phyloP scores from a whole-genome alignment of 768 basidiomycete genomes.

The Tulasnella sp. region DNA sequence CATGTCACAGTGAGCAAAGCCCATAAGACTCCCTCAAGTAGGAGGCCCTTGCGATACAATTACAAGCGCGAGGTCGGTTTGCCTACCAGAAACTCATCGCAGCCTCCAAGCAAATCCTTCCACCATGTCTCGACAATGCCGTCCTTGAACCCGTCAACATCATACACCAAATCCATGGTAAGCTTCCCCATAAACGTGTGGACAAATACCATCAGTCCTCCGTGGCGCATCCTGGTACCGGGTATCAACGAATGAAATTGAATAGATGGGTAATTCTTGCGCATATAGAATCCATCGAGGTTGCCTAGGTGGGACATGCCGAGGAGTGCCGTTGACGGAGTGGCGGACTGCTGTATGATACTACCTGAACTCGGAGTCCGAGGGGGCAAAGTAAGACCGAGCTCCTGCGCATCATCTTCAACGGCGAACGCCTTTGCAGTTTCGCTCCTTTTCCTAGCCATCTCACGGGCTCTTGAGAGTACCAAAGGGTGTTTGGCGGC shows the following conservation, averaged over 20 bases:
- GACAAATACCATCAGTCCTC: slow-evolving; percentile 78
- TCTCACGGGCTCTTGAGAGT: slow-evolving; percentile 57
- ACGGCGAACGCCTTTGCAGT: slow-evolving; percentile 65
- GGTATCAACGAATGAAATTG: slow-evolving; percentile 68
- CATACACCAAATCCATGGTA: slow-evolving; percentile 77
- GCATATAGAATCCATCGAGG: neutral
- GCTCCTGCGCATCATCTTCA: slow-evolving; percentile 55
- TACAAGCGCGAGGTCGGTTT: neutral
- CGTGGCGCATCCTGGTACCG: slow-evolving; percentile 69
- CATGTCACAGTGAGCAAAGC: no score
- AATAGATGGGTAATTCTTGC: neutral
- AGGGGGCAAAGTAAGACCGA: neutral
- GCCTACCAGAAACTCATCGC: slow-evolving; percentile 55
- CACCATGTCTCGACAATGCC: slow-evolving; percentile 63
- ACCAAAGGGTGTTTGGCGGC: slow-evolving; percentile 62
- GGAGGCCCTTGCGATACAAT: neutral
- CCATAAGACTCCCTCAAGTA: no score
- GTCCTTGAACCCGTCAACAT: slow-evolving; percentile 67
- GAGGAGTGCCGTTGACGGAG: neutral
- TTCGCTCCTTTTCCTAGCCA: slow-evolving; percentile 59
- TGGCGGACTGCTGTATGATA: neutral
- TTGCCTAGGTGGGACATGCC: neutral
- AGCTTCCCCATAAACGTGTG: slow-evolving; percentile 71
- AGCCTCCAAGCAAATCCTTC: slow-evolving; percentile 53
- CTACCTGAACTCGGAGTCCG: neutral